Evolutionary conservation across 768 basidiomycete species (phyloP).

Genomic region (Asterophora parasitica): DNA sequence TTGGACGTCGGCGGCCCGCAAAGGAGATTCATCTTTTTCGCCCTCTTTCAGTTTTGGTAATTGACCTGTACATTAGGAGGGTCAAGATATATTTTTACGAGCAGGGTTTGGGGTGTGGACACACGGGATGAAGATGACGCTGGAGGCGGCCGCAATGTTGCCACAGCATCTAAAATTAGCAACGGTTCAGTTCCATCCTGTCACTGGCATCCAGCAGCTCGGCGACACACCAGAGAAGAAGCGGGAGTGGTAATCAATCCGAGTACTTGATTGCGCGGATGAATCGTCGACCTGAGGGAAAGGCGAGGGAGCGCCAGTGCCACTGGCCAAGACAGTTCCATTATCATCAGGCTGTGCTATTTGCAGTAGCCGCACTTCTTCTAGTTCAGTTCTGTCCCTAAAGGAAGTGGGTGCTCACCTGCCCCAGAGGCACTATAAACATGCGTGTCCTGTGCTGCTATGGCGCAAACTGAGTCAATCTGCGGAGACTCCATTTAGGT

Average conservation of each 20-base stretch:
- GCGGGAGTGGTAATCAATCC: neutral
- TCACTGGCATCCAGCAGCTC: neutral
- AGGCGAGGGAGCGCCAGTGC: constrained; percentile 11
- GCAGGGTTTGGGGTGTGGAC: neutral
- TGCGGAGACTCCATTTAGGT: neutral
- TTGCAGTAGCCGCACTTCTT: neutral
- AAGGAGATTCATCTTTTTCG: neutral
- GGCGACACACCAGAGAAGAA: constrained; percentile 8
- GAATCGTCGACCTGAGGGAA: constrained; percentile 10
- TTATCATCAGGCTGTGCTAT: neutral
- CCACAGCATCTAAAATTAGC: constrained; percentile 4
- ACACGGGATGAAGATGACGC: constrained; percentile 2
- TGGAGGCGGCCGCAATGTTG: constrained; percentile 2
- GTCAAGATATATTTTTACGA: neutral
- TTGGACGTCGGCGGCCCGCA: neutral
- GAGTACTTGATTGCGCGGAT: constrained; percentile 2
- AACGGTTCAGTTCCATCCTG: neutral
- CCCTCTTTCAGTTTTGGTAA: neutral
- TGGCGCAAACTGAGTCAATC: neutral
- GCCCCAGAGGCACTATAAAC: neutral
- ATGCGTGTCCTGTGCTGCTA: neutral
- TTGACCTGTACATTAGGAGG: neutral
- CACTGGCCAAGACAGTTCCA: neutral
- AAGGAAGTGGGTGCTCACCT: constrained; percentile 1
- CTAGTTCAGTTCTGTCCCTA: too few relatives aligned